phyloP scores from a whole-genome alignment of 73 alveolate species.

The Paramecium primaurelia region DNA sequence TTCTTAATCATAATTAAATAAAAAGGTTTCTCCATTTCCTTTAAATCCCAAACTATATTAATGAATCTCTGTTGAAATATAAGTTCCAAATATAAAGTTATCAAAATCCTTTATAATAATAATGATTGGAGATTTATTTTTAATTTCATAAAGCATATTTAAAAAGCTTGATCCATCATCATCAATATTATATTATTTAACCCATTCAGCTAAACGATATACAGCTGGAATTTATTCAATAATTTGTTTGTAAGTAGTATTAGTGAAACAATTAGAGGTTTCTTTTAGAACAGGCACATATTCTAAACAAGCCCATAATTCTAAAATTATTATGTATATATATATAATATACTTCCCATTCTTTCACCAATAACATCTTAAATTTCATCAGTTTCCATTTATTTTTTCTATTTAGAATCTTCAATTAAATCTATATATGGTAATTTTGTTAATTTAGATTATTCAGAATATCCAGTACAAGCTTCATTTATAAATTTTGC shows the following conservation, averaged over 20 bases:
- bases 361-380: constrained; percentile 19
- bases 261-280: background rate
- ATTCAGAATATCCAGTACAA: background rate
- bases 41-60: background rate
- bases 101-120: background rate
- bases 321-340: background rate
- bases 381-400: background rate
- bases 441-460: background rate
- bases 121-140: background rate
- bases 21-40: constrained; percentile 29
- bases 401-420: background rate
- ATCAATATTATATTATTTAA: background rate
- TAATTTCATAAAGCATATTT: background rate
- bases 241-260: background rate
- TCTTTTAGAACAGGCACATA: constrained; percentile 37
- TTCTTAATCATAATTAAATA: background rate
- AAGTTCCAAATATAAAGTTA: background rate
- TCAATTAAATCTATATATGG: constrained; percentile 12
- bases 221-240: constrained; percentile 29
- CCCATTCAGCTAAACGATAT: constrained; percentile 31
- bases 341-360: constrained; percentile 20
- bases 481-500: background rate
- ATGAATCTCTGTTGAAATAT: background rate
- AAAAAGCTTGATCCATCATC: constrained; percentile 15
- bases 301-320: constrained; percentile 39